Percentiles rank a stretch among this genome's conserved stretches.
phyloP scores from a whole-genome alignment of 176 grass and related monocot genomes.

The Raddia distichophylla region DNA sequence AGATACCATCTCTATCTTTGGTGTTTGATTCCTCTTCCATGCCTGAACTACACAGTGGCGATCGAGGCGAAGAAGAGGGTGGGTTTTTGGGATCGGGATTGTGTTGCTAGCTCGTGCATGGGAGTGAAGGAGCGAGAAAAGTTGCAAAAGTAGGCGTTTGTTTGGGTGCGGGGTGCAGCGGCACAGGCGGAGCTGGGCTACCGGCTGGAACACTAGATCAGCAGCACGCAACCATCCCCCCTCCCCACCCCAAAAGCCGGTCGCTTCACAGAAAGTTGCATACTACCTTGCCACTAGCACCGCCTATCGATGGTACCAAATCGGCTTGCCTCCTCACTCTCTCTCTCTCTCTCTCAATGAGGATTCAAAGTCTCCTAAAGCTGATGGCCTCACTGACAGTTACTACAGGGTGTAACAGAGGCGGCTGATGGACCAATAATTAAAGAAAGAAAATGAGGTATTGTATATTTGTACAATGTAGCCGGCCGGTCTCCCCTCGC shows the following conservation, averaged over 20 bases:
- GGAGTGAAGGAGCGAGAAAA: background rate
- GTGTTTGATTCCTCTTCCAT: background rate
- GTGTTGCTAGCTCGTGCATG: background rate
- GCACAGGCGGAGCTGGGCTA: background rate
- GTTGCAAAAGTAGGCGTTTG: conserved; percentile 33
- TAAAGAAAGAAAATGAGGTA: background rate
- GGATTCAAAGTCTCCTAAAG: conserved; percentile 3
- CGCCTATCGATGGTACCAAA: background rate
- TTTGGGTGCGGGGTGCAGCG: background rate
- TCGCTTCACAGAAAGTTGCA: background rate
- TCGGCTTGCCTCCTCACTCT: background rate
- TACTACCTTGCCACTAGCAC: background rate
- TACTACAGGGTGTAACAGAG: conserved; percentile 8
- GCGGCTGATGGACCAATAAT: background rate
- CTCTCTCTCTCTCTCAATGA: background rate
- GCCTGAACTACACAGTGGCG: background rate
- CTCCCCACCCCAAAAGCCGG: conserved; percentile 21
- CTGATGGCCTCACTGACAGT: background rate
- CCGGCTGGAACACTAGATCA: conserved; percentile 5
- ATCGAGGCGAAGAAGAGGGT: too few species aligned
- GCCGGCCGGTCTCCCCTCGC: background rate
- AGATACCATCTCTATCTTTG: background rate
- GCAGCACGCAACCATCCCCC: background rate
- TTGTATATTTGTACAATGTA: background rate
- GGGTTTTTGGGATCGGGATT: background rate